These are phyloP conservation scores for Pseudotulostoma volvatum DNA, from an alignment of 495 filamentous ascomycete genomes.

Conservation along the genomic window DNA sequence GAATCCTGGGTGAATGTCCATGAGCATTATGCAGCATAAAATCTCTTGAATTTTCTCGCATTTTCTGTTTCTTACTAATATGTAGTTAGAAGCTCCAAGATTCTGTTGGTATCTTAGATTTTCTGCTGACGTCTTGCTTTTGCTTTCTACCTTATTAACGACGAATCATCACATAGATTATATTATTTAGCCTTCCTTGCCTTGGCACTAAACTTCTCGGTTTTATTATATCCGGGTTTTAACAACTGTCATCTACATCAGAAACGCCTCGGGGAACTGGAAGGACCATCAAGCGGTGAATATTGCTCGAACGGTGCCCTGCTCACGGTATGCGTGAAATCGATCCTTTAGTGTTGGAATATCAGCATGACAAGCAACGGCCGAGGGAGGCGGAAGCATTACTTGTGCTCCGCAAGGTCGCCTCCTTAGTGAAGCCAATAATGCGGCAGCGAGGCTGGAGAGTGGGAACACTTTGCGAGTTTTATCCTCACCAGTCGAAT, in stretches of 20 bases:
- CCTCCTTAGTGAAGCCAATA: slow-evolving; percentile 85
- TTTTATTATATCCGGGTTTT: too few species aligned
- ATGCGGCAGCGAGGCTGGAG: slow-evolving; percentile 77
- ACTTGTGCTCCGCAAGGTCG: slow-evolving; percentile 61
- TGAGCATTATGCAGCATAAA: too few species aligned
- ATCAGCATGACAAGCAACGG: slow-evolving; percentile 59
- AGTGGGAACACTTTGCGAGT: slow-evolving; percentile 67
- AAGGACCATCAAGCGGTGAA: too few species aligned
- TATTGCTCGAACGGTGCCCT: background rate
- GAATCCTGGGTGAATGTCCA: too few species aligned
- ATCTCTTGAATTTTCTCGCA: too few species aligned
- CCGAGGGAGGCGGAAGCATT: slow-evolving; percentile 68
- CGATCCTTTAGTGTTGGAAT: slow-evolving; percentile 57
- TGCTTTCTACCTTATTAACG: background rate
- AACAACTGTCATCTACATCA: too few species aligned
- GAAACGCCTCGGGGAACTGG: background rate
- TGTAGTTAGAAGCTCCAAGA: too few species aligned
- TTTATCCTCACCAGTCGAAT: slow-evolving; percentile 59
- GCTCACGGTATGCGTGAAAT: slow-evolving; percentile 39
- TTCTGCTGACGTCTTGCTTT: too few species aligned
- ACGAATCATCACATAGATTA: background rate
- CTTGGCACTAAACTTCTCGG: too few species aligned
- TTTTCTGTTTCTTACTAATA: too few species aligned
- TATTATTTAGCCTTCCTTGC: too few species aligned
- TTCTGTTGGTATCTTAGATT: too few species aligned